A percentile compares a stretch with the other conserved stretches of the same genome.
These are phyloP conservation scores for Alternaria sp. DNA, from an alignment of 2,329 filamentous ascomycete genomes.

Conservation along the genomic window DNA sequence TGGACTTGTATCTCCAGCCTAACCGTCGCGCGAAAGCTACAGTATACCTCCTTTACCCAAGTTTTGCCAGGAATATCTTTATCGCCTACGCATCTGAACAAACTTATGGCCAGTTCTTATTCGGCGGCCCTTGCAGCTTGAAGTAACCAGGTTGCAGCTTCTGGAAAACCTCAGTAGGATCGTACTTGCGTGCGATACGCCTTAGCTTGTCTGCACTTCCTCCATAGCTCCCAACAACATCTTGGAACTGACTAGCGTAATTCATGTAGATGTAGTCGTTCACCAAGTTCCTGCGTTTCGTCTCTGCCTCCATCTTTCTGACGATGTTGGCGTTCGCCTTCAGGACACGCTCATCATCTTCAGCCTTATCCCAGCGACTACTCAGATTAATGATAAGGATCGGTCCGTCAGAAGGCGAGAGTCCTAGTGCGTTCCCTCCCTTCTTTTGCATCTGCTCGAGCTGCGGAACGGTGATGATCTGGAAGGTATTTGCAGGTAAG, in stretches of 20 bases:
- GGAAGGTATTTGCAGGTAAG: constrained; percentile 25
- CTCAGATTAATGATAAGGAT: constrained; percentile 21
- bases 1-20: not conserved
- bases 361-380: constrained; percentile 20
- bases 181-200: constrained; percentile 15
- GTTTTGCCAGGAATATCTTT: not conserved
- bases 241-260: constrained; percentile 55
- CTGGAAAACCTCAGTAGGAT: constrained; percentile 20
- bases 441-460: constrained; percentile 29
- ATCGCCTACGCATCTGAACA: too few species aligned
- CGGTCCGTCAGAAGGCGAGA: constrained; percentile 18
- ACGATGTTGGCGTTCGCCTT: constrained; percentile 20
- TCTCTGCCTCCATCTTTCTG: constrained; percentile 17
- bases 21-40: not conserved
- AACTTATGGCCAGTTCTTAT: constrained; percentile 7
- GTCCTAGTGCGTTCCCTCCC: constrained; percentile 35
- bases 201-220: constrained; percentile 25
- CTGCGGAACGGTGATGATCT: constrained; percentile 27
- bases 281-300: constrained; percentile 10
- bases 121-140: constrained; percentile 13
- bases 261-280: constrained; percentile 52
- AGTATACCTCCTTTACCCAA: too few species aligned
- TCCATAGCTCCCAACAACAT: constrained; percentile 55
- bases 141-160: constrained; percentile 19
- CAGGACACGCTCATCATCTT: constrained; percentile 28